Percentiles rank a stretch among this genome's conserved stretches.
Conservation (phyloP, 2,329 filamentous ascomycete species). For the Claviceps paspali region DNA sequence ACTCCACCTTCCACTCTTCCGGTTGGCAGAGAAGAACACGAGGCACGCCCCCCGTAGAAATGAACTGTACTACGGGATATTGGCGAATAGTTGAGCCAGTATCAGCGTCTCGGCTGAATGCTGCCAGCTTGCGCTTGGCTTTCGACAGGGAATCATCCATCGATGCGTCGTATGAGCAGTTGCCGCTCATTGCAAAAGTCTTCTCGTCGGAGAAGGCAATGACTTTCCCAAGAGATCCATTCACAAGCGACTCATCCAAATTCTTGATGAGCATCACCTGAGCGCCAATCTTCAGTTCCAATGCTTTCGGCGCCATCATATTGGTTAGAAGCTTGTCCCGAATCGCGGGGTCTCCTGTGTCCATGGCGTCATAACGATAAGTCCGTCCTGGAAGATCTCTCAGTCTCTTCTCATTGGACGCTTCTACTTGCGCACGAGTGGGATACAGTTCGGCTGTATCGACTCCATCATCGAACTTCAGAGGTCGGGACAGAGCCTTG, state of each 20-base stretch:
- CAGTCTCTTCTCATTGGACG: slow-evolving; percentile 65
- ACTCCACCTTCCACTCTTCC: slow-evolving; percentile 91
- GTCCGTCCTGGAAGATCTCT: slow-evolving; percentile 51
- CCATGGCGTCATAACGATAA: slow-evolving; percentile 56
- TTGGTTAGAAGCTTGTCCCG: slow-evolving; percentile 69
- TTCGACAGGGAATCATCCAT: slow-evolving; percentile 28
- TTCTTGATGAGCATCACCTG: slow-evolving; percentile 99
- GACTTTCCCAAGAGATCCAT: slow-evolving; percentile 83
- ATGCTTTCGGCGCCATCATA: slow-evolving; percentile 77
- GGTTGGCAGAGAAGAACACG: slow-evolving; percentile 58
- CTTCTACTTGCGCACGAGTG: slow-evolving; percentile 77
- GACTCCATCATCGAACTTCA: slow-evolving; percentile 60
- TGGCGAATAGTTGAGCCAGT: slow-evolving; percentile 34
- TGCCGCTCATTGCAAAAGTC: slow-evolving; percentile 22
- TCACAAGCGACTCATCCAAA: slow-evolving; percentile 83
- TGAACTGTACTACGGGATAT: slow-evolving; percentile 77
- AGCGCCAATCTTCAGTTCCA: slow-evolving; percentile 77
- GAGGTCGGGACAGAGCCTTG: slow-evolving; percentile 52
- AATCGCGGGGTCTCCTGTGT: slow-evolving; percentile 56
- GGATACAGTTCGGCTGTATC: slow-evolving; percentile 75
- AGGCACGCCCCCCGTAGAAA: slow-evolving; percentile 54
- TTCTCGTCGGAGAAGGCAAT: slow-evolving; percentile 27
- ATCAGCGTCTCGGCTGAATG: slow-evolving; percentile 27
- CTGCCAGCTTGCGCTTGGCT: slow-evolving; percentile 41
- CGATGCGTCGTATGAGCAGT: slow-evolving; percentile 29